phyloP scores from a whole-genome alignment of 176 grass and related monocot species.

The Oryza glumipatula region DNA sequence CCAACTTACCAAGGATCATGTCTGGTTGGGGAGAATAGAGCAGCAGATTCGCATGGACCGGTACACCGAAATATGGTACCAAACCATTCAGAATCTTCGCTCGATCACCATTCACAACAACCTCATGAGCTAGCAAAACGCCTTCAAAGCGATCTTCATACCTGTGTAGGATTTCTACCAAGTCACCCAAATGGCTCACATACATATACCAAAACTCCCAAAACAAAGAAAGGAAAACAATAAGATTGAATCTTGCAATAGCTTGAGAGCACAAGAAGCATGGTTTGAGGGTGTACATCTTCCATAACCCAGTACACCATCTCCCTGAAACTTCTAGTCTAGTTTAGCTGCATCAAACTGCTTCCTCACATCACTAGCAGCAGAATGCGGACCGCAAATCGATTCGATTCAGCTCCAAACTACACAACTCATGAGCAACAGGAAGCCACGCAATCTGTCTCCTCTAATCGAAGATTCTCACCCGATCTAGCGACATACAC shows the following conservation, averaged over 20 bases:
- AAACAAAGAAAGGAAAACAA: background rate
- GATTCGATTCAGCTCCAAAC: background rate
- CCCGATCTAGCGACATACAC: background rate
- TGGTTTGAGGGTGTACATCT: background rate
- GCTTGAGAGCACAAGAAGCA: background rate
- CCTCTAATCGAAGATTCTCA: background rate
- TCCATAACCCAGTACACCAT: background rate
- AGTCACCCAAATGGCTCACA: background rate
- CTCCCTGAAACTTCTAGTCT: background rate
- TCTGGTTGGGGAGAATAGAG: slow-evolving; percentile 79
- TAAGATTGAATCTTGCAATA: background rate
- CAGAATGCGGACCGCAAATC: background rate
- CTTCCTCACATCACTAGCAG: background rate
- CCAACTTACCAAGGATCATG: slow-evolving; percentile 72
- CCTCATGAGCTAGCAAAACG: slow-evolving; percentile 61
- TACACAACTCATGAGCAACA: background rate
- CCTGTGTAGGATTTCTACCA: slow-evolving; percentile 31
- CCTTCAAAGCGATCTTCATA: slow-evolving; percentile 86
- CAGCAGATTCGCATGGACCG: slow-evolving; percentile 54
- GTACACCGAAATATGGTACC: slow-evolving; percentile 67
- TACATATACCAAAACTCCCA: background rate
- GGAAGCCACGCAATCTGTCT: background rate
- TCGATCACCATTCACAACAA: slow-evolving; percentile 20
- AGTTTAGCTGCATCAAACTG: background rate
- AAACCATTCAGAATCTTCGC: slow-evolving; percentile 73